Percentiles rank a stretch among this genome's conserved stretches.
Conservation (phyloP, 2,329 filamentous ascomycete genomes). For the Calonectria hawksworthii region DNA sequence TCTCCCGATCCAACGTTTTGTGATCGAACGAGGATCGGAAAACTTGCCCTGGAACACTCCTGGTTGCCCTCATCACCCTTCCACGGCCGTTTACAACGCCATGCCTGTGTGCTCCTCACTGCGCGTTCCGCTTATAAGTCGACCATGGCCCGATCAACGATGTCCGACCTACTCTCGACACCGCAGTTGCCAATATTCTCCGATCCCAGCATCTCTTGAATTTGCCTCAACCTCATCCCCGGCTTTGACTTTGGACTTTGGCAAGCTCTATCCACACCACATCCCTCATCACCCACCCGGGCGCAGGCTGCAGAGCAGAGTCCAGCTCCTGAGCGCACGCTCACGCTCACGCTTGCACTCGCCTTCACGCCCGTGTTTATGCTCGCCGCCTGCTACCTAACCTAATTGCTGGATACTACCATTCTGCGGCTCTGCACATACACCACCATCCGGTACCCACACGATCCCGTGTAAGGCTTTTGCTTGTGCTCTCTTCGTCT, state of each 20-base stretch:
- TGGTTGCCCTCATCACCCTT: constrained; percentile 1
- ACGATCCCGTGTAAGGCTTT: background rate
- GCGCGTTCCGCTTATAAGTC: background rate
- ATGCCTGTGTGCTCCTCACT: background rate
- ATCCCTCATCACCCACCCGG: background rate
- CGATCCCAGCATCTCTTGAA: background rate
- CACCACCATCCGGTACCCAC: background rate
- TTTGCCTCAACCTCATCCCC: background rate
- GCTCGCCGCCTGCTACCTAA: constrained; percentile 1
- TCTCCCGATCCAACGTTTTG: constrained; percentile 42
- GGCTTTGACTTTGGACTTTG: constrained; percentile 3
- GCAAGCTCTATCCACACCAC: background rate
- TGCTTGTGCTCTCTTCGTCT: background rate
- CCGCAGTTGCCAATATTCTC: constrained; percentile 8
- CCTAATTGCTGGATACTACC: background rate
- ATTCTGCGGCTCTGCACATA: background rate
- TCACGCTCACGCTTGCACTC: background rate
- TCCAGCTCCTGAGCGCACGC: background rate
- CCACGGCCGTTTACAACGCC: constrained; percentile 11
- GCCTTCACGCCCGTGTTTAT: background rate
- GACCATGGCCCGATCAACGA: constrained; percentile 5
- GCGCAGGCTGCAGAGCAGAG: background rate
- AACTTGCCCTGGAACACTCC: constrained; percentile 21
- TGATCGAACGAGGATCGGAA: constrained; percentile 43
- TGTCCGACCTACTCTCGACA: background rate